Base-by-base conservation (phyloP, 2,329 filamentous ascomycete species). In the Paraconiothyrium brasiliense region DNA sequence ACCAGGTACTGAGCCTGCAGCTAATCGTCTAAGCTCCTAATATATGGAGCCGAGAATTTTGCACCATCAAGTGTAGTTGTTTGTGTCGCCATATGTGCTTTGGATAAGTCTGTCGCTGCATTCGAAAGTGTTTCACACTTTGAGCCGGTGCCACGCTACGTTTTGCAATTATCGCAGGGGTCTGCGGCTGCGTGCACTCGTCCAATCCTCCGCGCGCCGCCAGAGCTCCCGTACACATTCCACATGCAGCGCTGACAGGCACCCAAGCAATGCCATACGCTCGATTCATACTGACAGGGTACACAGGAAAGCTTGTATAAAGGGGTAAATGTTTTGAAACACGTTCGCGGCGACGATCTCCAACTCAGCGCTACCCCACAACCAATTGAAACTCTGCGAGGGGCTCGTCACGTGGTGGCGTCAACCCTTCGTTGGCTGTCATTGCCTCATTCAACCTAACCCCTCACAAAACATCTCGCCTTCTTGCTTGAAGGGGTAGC, bases 251-350 rank as follows among this genome's bases (percentile, higher is more conserved):
- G 22, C 7, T 55, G 52, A 55, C 52, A 44, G 13, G 13, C 13
- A 55, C 27, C 43, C 14, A 55, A 46, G 27, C 52, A 55, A 46
- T 46, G 39, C 39, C 20, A 44, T 35, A 14, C 49, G 13, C 9
- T 22, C 51, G 5, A 44, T 43, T 6, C 11, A 34, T 8, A 54
- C 37, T 54, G 51, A 37, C 51, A 44, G 4, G 24, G 8, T 3
- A 5, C 13, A 39, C 24, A 59, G 62, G 48, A 56, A 48, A 47
- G 30, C 24, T 46, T 44, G 39, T 16, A 30, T 14, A 34, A 22
- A 46, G 27, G 30, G 59, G 47, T 44, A 50, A 46, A 44, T 65
- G 66, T 69, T 71, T 72, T 66, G 68, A 71, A 70, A 72, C 69
- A 34, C 16, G 20, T 34, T 34, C 49, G 55, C 46, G 50, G 32